Base-by-base conservation (phyloP, 441 rosid species). In the Erodium moschatum region DNA sequence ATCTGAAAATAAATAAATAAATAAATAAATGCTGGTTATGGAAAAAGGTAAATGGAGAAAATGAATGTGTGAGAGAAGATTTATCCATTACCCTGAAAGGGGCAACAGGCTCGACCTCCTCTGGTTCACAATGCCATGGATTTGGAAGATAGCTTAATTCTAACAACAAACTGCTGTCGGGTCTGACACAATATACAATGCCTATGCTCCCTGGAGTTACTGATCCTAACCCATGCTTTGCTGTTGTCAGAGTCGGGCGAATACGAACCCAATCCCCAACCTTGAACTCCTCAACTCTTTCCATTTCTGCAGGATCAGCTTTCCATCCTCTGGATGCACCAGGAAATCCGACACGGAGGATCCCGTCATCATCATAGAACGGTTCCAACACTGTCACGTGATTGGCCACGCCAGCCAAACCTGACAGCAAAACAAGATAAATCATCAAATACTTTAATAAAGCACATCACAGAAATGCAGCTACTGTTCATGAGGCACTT, bases 261-360 rank as follows among this genome's bases (percentile, higher is more conserved):
- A 95, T 91, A 64, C 98, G 90, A 76, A 90, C 99, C 99, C 99
- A 95, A 73, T 95, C 98, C 73, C 98, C 99, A 63, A 95, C 98
- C 83, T 92, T 95, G 82, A 92, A 95, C 74, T 95, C 99, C 84
- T 95, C 99, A 76, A 95, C 97, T 72, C 99, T 88, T 80, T 95
- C 98, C 97, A 95, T 90, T 80, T 95, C 99, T 1, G 99, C 96
- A 74, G 99, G 99, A 80, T 95, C 99, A 77, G 99, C 99, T 84
- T 95, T 92, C 99, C 99, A 95, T 73, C 99, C 99, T 76, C 99
- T 82, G 71, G 99, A 95, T 70, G 99, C 99, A 83, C 99, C 99
- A 62, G 97, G 97, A 83, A 92, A 95, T 69, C 99, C 99, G 77
- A 95, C 97, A 69, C 99, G 95, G 71, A 95, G 79, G 77, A 95